Percentiles rank a stretch among this genome's conserved stretches.
These are phyloP conservation scores for Alternaria arbusti DNA, from an alignment of 2,329 filamentous ascomycete genomes.

Conservation along the genomic window DNA sequence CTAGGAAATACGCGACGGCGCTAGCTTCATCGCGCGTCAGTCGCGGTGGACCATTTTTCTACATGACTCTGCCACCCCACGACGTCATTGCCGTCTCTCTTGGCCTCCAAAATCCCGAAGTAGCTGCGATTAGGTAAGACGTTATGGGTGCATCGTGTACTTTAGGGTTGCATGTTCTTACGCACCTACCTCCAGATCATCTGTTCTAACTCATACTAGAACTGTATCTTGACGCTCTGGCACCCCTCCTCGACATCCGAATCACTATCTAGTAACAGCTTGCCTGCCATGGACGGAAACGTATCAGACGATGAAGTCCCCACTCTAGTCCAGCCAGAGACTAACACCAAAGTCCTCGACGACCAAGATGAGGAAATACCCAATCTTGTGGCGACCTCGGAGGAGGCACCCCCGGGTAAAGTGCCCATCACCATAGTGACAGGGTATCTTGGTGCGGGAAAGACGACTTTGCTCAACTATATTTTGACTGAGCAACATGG, in stretches of 20 bases:
- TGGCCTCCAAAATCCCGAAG: neutral
- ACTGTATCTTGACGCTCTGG: neutral
- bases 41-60: constrained; percentile 2
- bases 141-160: neutral
- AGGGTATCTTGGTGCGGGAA: constrained; percentile 92
- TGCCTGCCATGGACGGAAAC: constrained; percentile 23
- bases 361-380: constrained; percentile 29
- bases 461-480: constrained; percentile 94
- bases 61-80: constrained; percentile 11
- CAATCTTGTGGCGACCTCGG: constrained; percentile 39
- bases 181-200: neutral
- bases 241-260: neutral
- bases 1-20: constrained; percentile 4
- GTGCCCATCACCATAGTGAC: constrained; percentile 88
- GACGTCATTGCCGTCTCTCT: constrained; percentile 7
- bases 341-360: constrained; percentile 28
- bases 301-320: constrained; percentile 43
- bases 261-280: neutral
- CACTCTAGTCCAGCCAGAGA: constrained; percentile 62
- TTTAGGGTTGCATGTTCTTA: neutral
- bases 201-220: neutral
- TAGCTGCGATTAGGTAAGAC: neutral
- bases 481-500: constrained; percentile 94
- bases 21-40: constrained; percentile 3
- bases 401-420: constrained; percentile 63